phyloP scores from a whole-genome alignment of 2,329 filamentous ascomycete genomes.

The Annulohypoxylon truncatum region DNA sequence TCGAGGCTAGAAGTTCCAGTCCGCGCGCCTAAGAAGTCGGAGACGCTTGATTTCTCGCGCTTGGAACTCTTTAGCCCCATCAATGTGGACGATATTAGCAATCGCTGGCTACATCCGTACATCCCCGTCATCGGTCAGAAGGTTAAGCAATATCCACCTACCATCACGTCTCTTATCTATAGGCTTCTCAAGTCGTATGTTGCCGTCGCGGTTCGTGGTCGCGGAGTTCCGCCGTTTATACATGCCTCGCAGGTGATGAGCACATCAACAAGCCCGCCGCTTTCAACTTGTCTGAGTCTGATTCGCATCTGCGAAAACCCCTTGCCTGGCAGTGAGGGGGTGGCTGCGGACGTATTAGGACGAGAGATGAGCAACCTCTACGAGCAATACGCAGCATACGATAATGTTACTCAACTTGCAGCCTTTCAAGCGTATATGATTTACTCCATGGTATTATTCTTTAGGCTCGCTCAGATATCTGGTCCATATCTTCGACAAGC shows the following conservation, averaged over 20 bases:
- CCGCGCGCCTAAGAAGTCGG: neutral
- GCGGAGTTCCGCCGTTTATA: slow-evolving; percentile 57
- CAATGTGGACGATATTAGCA: slow-evolving; percentile 59
- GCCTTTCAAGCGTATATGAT: slow-evolving; percentile 66
- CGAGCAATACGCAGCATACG: slow-evolving; percentile 42
- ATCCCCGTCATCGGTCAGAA: slow-evolving; percentile 58
- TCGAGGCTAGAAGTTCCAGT: neutral
- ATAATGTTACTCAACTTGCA: slow-evolving; percentile 53
- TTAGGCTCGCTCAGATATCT: slow-evolving; percentile 46
- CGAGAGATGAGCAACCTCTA: slow-evolving; percentile 58
- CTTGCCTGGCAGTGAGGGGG: slow-evolving; percentile 49
- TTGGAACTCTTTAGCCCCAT: slow-evolving; percentile 58
- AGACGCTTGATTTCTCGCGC: slow-evolving; percentile 50
- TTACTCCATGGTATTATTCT: slow-evolving; percentile 63
- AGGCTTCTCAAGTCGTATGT: slow-evolving; percentile 59
- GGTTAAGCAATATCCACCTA: slow-evolving; percentile 55
- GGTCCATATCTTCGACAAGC: slow-evolving; percentile 53
- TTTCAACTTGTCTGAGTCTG: slow-evolving; percentile 57
- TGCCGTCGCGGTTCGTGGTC: slow-evolving; percentile 52
- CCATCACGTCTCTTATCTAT: slow-evolving; percentile 54
- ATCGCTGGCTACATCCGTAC: slow-evolving; percentile 61
- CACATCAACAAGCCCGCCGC: slow-evolving; percentile 46
- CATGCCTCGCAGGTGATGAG: slow-evolving; percentile 53
- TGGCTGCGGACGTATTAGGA: slow-evolving; percentile 52
- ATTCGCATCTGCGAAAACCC: slow-evolving; percentile 55